Evolutionary conservation across 768 basidiomycete species (phyloP).

Genomic region (Lactifluus echinatus): DNA sequence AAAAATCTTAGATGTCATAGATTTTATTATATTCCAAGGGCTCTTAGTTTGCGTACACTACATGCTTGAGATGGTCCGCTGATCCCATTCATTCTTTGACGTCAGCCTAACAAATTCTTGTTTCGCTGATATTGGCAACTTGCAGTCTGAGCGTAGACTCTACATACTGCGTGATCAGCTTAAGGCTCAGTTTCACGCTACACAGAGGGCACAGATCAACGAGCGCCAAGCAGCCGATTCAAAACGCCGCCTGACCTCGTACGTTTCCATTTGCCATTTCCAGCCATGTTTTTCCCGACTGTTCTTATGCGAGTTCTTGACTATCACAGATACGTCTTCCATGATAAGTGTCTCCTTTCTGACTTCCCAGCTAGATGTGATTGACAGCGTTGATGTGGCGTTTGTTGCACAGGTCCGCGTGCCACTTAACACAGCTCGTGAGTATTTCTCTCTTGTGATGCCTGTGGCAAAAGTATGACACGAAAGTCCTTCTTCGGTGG

Average conservation of each 20-base stretch:
- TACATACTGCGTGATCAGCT: constrained; percentile 45
- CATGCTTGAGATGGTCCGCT: constrained; percentile 36
- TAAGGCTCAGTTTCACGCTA: constrained; percentile 45
- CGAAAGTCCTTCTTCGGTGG: background rate
- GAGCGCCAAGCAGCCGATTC: constrained; percentile 70
- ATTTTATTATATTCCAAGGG: constrained; percentile 68
- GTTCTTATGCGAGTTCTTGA: background rate
- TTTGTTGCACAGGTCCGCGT: constrained; percentile 60
- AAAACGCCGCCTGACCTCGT: constrained; percentile 74
- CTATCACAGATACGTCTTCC: constrained; percentile 57
- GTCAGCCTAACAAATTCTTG: background rate
- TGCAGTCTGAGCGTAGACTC: constrained; percentile 37
- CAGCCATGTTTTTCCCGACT: background rate
- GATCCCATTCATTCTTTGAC: constrained; percentile 1
- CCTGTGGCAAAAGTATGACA: background rate
- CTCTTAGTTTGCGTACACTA: constrained; percentile 67
- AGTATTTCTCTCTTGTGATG: constrained; percentile 12
- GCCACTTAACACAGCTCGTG: constrained; percentile 66
- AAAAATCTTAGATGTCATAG: constrained; percentile 44
- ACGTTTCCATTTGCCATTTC: constrained; percentile 35
- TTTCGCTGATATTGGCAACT: background rate
- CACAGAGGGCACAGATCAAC: constrained; percentile 52
- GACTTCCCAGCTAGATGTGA: constrained; percentile 27
- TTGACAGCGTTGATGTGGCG: constrained; percentile 16
- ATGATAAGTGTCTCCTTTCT: constrained; percentile 48